Evolutionary conservation across 495 filamentous ascomycete species (phyloP), one percentile per base, ranked within the genome.

Genomic region (Podospora pseudocomata): DNA sequence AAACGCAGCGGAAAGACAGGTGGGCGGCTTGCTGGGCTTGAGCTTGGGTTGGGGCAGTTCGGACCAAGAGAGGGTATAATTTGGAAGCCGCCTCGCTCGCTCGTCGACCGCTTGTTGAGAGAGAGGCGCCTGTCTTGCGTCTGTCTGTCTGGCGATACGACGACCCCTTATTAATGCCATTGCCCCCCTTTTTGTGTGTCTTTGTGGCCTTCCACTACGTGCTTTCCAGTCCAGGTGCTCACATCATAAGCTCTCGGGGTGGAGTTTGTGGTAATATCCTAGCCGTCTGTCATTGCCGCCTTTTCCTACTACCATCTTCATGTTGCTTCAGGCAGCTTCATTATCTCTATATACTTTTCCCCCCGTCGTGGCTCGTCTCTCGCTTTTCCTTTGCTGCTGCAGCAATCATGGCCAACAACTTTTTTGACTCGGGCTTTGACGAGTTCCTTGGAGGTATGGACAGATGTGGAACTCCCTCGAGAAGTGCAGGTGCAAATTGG

Each of bases 401-500:
- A 4, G 32, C 49, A 32, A 19, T 58, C 9, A 70, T 70, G 68
- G 34, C 30, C 1, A 56, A 67, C 65, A 70, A 27, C 39, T 70
- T 70, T 57, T 70, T 70, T 34, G 65, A 70, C 39, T 61, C 60
- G 15, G 64, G 60, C 55, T 26, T 64, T 30, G 62, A 65, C 39
- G 68, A 67, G 23, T 70, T 67, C 34, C 16, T 62, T 18, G 64
- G 60, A 27, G 68, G 68, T 70, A 70, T 27, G 65, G 32, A 11
- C 58, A 26, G 5, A 63, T 49, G 30, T 63, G 60, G 11, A 16
- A 15, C 34, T 64, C 63, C 34, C 34, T 39, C 34, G 34, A 39
- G 34, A 39, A 11, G 34, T 39, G 39, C 39, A 49, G 39, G 39
- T 13, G 39, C 39, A 39, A 39, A 32, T 32, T 32, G 39, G 6